Conservation (phyloP, 192 early-diverging fungal genomes). For the Dissophora ornata region DNA sequence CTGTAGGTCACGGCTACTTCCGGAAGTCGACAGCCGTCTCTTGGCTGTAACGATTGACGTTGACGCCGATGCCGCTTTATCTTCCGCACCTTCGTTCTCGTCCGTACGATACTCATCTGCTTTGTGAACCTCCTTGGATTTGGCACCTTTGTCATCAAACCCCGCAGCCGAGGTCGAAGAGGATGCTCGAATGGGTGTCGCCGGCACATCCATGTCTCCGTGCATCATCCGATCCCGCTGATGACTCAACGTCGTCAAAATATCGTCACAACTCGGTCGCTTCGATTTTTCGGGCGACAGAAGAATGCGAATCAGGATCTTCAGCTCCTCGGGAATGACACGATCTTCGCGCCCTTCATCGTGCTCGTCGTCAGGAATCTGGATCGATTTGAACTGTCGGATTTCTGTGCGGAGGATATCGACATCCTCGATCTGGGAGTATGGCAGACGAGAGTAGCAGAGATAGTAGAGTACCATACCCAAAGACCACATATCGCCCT, state of each 20-base stretch:
- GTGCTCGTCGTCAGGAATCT: slow-evolving; percentile 22
- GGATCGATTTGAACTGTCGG: slow-evolving; percentile 65
- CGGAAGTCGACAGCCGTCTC: background rate
- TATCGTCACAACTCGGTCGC: slow-evolving; percentile 72
- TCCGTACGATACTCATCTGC: no score
- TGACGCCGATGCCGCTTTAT: background rate
- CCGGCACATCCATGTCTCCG: slow-evolving; percentile 42
- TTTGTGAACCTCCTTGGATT: no score
- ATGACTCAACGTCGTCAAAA: slow-evolving; percentile 53
- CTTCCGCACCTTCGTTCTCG: background rate
- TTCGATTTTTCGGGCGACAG: slow-evolving; percentile 64
- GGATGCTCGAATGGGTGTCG: slow-evolving; percentile 11
- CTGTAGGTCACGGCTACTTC: background rate
- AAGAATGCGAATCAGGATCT: slow-evolving; percentile 65
- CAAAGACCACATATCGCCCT: slow-evolving; percentile 95
- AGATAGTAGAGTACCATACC: slow-evolving; percentile 95
- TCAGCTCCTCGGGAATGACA: slow-evolving; percentile 68
- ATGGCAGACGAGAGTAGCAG: slow-evolving; percentile 89
- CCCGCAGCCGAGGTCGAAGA: background rate
- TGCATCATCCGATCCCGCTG: slow-evolving; percentile 54
- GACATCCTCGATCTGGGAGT: slow-evolving; percentile 87
- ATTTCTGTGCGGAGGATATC: slow-evolving; percentile 88
- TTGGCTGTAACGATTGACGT: background rate
- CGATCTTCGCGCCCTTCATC: slow-evolving; percentile 21
- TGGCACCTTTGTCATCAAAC: no score